Evolutionary conservation across 73 alveolate species (phyloP), one percentile per base, ranked within the genome.

Genomic region (Loxodes magnus): DNA sequence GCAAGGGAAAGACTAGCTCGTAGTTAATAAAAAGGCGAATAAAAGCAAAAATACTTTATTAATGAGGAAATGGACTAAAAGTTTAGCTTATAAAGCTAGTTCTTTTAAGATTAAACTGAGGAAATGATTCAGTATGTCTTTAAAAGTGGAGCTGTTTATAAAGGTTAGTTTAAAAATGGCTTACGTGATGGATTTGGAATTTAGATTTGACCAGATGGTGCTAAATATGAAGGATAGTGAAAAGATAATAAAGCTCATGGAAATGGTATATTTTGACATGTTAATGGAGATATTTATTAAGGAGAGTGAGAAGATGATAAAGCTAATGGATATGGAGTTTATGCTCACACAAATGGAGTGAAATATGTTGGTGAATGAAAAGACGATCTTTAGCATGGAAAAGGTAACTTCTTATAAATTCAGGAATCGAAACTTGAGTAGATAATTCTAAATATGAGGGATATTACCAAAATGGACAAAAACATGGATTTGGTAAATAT

Each of bases 131-230:
- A 16, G 22, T 81, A 81, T 70, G 21, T 33, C 17, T 81, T 76
- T 71, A 53, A 71, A 23, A 71, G 77, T 26, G 84, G 88, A 7
- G 78, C 94, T 16, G 66, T 49, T 16, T 81, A 76, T 63, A 25
- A 33, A 6, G 94, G 94, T 28, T 70, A 83, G 60, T 83, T 91
- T 91, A 66, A 55, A 50, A 67, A 75, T 3, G 77, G 74, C 4
- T 39, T 74, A 36, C 66, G 79, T 74, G 77, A 72, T 31, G 96
- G 96, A 2, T 43, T 63, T 30, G 87, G 87, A 14, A 64, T 42
- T 2, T 68, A 74, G 35, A 51, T 23, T 0, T 51, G 65, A 58
- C 65, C 65, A 34, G 65, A 51, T 2, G 65, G 65, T 9, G 65
- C 65, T 9, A 51, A 51, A 67, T 65, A 51, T 20, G 63, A 34